Percentiles rank a stretch among this genome's conserved stretches.
Conservation (phyloP, 2,329 filamentous ascomycete species). For the Chaetomiaceae sp. region DNA sequence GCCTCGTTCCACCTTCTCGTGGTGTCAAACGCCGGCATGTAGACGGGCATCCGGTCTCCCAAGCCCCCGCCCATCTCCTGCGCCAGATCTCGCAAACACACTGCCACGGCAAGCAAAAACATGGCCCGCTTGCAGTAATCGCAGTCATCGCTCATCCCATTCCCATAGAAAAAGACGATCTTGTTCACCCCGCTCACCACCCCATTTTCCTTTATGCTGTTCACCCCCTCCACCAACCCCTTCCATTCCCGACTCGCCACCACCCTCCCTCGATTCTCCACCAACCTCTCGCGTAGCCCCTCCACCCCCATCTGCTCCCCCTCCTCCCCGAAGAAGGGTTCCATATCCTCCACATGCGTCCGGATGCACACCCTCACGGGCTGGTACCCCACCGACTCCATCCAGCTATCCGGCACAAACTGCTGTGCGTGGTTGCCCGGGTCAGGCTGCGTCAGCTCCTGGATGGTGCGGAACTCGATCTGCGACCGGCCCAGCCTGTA, state of each 20-base stretch:
- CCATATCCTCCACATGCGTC: not conserved
- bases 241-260: constrained; percentile 4
- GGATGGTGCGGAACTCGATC: constrained; percentile 19
- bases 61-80: not conserved
- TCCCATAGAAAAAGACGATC: constrained; percentile 17
- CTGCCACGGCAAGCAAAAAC: constrained; percentile 10
- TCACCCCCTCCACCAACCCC: not conserved
- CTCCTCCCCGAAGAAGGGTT: not conserved
- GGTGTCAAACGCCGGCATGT: constrained; percentile 13
- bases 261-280: not conserved
- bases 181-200: constrained; percentile 13
- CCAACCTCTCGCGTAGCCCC: not conserved
- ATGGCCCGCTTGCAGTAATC: constrained; percentile 10
- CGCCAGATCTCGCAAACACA: constrained; percentile 8
- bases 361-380: not conserved
- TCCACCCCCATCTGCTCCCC: not conserved
- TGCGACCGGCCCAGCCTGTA: constrained; percentile 11
- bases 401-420: constrained; percentile 16
- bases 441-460: constrained; percentile 18
- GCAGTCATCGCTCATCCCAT: constrained; percentile 9
- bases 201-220: not conserved
- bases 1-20: constrained; percentile 5
- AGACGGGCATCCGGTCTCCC: constrained; percentile 13
- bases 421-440: constrained; percentile 1
- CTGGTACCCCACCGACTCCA: constrained; percentile 9